phyloP scores from a whole-genome alignment of 768 basidiomycete species.

The Russula sp. region DNA sequence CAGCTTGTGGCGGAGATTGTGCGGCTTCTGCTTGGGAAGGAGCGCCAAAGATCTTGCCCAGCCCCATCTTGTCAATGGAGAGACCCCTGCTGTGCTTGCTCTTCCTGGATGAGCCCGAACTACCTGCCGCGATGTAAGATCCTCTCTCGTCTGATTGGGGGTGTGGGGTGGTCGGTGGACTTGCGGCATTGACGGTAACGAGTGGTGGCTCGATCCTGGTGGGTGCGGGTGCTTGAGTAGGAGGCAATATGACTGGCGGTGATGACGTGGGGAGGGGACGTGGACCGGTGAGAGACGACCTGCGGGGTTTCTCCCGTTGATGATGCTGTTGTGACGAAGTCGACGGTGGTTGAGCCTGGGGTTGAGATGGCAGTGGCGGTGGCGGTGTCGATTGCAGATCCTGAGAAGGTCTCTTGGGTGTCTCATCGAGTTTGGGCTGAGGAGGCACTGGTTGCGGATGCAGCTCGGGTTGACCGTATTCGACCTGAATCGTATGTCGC shows the following conservation, averaged over 20 bases:
- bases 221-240: constrained; percentile 3
- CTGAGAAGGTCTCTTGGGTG: constrained; percentile 11
- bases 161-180: constrained; percentile 26
- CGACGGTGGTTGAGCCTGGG: background rate
- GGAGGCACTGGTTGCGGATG: constrained; percentile 13
- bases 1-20: constrained; percentile 29
- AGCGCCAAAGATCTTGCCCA: constrained; percentile 64
- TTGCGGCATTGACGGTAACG: constrained; percentile 30
- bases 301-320: constrained; percentile 11
- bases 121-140: constrained; percentile 19
- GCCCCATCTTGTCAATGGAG: constrained; percentile 72
- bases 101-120: constrained; percentile 32
- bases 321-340: constrained; percentile 9
- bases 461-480: constrained; percentile 66
- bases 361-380: background rate
- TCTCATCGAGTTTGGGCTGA: constrained; percentile 9
- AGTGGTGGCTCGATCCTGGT: constrained; percentile 24
- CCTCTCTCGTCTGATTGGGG: constrained; percentile 22
- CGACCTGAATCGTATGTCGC: constrained; percentile 94
- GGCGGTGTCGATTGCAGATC: background rate
- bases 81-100: constrained; percentile 59
- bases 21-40: constrained; percentile 28
- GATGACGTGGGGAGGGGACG: constrained; percentile 12
- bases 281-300: constrained; percentile 8
- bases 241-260: constrained; percentile 2